Percentiles rank a stretch among this genome's conserved stretches.
Conservation (phyloP, 2,329 filamentous ascomycete genomes). For the Karstenula rhodostoma region DNA sequence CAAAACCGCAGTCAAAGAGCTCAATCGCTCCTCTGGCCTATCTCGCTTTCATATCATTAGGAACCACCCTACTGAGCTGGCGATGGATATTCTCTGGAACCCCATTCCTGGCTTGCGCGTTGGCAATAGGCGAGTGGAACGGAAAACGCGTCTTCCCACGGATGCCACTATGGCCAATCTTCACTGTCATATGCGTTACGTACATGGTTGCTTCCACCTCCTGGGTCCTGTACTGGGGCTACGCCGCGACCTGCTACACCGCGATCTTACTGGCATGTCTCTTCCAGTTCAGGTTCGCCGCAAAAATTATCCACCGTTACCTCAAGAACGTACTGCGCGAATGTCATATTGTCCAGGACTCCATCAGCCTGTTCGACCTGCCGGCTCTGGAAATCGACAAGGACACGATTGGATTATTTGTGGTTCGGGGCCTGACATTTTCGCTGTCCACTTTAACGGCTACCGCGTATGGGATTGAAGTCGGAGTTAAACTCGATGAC, state of each 20-base stretch:
- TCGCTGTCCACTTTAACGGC: conserved; percentile 59
- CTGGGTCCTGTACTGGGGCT: conserved; percentile 60
- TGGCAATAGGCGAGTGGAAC: conserved; percentile 48
- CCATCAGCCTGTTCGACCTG: conserved; percentile 58
- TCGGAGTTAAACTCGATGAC: conserved; percentile 61
- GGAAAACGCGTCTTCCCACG: conserved; percentile 53
- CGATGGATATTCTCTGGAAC: conserved; percentile 55
- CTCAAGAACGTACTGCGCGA: conserved; percentile 51
- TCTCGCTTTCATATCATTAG: conserved; percentile 11
- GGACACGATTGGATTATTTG: conserved; percentile 61
- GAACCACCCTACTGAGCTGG: conserved; percentile 6
- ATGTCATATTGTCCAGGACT: conserved; percentile 61
- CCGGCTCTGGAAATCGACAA: conserved; percentile 64
- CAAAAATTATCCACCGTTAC: conserved; percentile 46
- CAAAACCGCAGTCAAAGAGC: background rate
- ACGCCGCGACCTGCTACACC: conserved; percentile 53
- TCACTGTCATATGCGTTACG: conserved; percentile 56
- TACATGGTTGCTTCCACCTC: conserved; percentile 61
- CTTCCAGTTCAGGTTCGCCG: conserved; percentile 55
- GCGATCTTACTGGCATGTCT: conserved; percentile 54
- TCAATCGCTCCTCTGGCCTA: conserved; percentile 8
- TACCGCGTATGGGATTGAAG: conserved; percentile 62
- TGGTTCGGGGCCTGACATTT: conserved; percentile 62
- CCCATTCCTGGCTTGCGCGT: conserved; percentile 47
- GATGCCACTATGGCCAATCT: conserved; percentile 57